A percentile compares a stretch with the other conserved stretches of the same genome.
phyloP scores from a whole-genome alignment of 495 filamentous ascomycete species.

The Annulohypoxylon stygium region DNA sequence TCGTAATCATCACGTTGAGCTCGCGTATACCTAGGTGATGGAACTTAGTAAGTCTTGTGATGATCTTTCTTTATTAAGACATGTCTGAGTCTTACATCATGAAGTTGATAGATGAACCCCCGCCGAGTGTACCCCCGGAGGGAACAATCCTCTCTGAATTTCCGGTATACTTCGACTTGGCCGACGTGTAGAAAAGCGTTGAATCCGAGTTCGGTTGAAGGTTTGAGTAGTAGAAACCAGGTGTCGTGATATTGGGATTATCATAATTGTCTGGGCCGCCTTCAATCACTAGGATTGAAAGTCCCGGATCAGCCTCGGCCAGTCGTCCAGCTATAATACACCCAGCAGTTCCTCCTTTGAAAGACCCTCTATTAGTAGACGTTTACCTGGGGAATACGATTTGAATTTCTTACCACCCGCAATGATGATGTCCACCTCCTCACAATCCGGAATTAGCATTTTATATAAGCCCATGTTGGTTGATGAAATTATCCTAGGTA shows the following conservation, averaged over 20 bases:
- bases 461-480: slow-evolving; percentile 54
- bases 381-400: neutral
- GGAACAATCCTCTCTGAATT: slow-evolving; percentile 63
- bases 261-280: slow-evolving; percentile 55
- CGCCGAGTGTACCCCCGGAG: slow-evolving; percentile 68
- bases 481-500: neutral
- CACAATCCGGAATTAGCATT: slow-evolving; percentile 44
- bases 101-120: slow-evolving; percentile 71
- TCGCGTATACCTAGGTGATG: slow-evolving; percentile 49
- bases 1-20: slow-evolving; percentile 63
- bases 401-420: slow-evolving; percentile 50
- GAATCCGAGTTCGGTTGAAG: slow-evolving; percentile 53
- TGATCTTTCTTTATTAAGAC: neutral
- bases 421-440: slow-evolving; percentile 58
- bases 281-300: slow-evolving; percentile 60
- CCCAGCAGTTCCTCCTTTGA: slow-evolving; percentile 57
- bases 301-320: slow-evolving; percentile 54
- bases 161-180: slow-evolving; percentile 57
- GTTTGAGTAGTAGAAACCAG: slow-evolving; percentile 52
- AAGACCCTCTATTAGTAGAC: neutral
- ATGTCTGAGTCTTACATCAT: slow-evolving; percentile 61
- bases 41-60: neutral
- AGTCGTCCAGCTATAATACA: slow-evolving; percentile 60
- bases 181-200: slow-evolving; percentile 54
- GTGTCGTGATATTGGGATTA: slow-evolving; percentile 50